Percentiles rank a stretch among this genome's conserved stretches.
Conservation (phyloP, 768 basidiomycete species). For the Sutorius australiensis region DNA sequence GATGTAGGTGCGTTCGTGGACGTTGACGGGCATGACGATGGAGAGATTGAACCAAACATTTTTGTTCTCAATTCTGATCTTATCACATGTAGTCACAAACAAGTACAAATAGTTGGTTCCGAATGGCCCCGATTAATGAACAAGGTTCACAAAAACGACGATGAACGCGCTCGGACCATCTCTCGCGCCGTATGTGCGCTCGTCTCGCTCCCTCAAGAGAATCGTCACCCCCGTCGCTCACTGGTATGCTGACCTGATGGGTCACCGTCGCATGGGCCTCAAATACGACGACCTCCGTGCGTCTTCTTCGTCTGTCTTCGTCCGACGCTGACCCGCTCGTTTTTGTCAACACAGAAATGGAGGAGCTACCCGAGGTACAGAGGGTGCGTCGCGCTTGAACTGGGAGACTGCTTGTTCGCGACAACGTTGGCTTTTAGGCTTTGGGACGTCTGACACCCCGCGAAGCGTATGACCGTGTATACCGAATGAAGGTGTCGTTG, state of each 20-base stretch:
- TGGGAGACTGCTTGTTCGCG: not conserved
- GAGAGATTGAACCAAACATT: not conserved
- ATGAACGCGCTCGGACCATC: constrained; percentile 61
- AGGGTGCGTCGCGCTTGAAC: constrained; percentile 45
- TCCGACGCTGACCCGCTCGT: not conserved
- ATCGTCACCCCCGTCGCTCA: constrained; percentile 74
- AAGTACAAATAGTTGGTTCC: constrained; percentile 38
- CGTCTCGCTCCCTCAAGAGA: constrained; percentile 61
- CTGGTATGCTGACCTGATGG: constrained; percentile 76
- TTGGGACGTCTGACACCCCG: constrained; percentile 72
- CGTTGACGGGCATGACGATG: constrained; percentile 35
- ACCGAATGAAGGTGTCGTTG: constrained; percentile 75
- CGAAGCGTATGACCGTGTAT: constrained; percentile 87
- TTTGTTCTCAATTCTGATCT: constrained; percentile 20
- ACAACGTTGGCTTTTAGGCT: constrained; percentile 51
- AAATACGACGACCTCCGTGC: constrained; percentile 92
- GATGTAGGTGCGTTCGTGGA: constrained; percentile 91
- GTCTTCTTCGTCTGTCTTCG: constrained; percentile 28
- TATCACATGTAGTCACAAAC: constrained; percentile 35
- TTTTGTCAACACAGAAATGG: constrained; percentile 48
- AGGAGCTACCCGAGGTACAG: constrained; percentile 76
- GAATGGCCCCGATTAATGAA: constrained; percentile 7
- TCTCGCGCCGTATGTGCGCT: constrained; percentile 71
- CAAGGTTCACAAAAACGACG: not conserved
- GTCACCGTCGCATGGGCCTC: constrained; percentile 86